A percentile compares a stretch with the other conserved stretches of the same genome.
Evolutionary conservation across 2,329 filamentous ascomycete genomes (phyloP).

Genomic region (Cercospora zeina): DNA sequence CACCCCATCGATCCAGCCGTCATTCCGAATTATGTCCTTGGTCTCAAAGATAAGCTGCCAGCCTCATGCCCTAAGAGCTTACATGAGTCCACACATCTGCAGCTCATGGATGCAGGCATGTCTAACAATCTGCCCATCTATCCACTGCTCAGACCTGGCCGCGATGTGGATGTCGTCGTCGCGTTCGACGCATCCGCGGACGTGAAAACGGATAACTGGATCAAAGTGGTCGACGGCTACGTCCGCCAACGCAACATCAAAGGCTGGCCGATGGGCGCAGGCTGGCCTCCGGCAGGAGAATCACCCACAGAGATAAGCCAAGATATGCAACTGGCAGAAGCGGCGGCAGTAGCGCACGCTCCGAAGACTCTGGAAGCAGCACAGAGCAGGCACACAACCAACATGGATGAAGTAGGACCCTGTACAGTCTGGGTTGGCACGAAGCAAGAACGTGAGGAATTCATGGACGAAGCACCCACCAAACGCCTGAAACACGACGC

Average conservation of each 20-base stretch:
- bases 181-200: slow-evolving; percentile 95
- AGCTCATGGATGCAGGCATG: slow-evolving; percentile 93
- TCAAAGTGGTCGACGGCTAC: slow-evolving; percentile 90
- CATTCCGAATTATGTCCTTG: slow-evolving; percentile 85
- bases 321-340: slow-evolving; percentile 61
- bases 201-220: slow-evolving; percentile 92
- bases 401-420: slow-evolving; percentile 65
- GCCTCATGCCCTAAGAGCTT: slow-evolving; percentile 76
- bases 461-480: slow-evolving; percentile 33
- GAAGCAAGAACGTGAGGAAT: slow-evolving; percentile 60
- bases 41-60: slow-evolving; percentile 74
- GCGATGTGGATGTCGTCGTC: slow-evolving; percentile 84
- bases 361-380: slow-evolving; percentile 22
- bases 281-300: slow-evolving; percentile 73
- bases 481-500: slow-evolving; percentile 20
- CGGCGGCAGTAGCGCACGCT: slow-evolving; percentile 24
- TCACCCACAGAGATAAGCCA: slow-evolving; percentile 58
- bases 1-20: slow-evolving; percentile 91
- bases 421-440: slow-evolving; percentile 95
- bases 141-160: slow-evolving; percentile 81
- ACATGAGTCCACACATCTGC: slow-evolving; percentile 64
- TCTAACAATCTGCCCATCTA: slow-evolving; percentile 97
- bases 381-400: slow-evolving; percentile 32
- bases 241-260: slow-evolving; percentile 85
- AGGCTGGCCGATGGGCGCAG: slow-evolving; percentile 92